Evolutionary conservation across 352 stramenopile genomes (phyloP).

Genomic region (Phytophthora cajani): DNA sequence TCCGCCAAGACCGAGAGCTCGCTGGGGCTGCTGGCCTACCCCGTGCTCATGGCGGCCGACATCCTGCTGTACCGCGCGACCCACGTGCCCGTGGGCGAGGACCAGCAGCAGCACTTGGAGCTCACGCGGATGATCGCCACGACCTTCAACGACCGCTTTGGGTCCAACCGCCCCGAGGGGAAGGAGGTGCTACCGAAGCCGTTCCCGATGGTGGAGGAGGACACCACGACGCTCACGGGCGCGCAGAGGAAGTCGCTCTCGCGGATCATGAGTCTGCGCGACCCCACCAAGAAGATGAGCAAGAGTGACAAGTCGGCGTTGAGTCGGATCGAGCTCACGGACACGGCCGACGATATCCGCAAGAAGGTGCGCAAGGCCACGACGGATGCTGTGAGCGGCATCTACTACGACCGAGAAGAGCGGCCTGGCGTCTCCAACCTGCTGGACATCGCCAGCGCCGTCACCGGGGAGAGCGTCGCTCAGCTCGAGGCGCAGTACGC

Average conservation of each 20-base stretch:
- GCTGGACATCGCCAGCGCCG: conserved; percentile 89
- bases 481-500: conserved; percentile 75
- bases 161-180: conserved; percentile 20
- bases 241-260: conserved; percentile 55
- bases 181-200: conserved; percentile 66
- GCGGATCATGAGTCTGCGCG: conserved; percentile 97
- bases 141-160: conserved; percentile 97
- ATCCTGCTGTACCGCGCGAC: conserved; percentile 98
- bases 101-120: conserved; percentile 98
- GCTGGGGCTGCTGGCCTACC: conserved; percentile 97
- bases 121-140: conserved; percentile 97
- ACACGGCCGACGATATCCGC: conserved; percentile 65
- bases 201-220: conserved; percentile 53
- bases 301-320: conserved; percentile 94
- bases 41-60: conserved; percentile 98
- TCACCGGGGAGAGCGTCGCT: conserved; percentile 79
- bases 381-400: conserved; percentile 85
- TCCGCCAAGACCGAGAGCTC: conserved; percentile 77
- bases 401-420: conserved; percentile 90
- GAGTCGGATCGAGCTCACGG: conserved; percentile 96
- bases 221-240: conserved; percentile 33
- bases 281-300: conserved; percentile 99
- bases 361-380: conserved; percentile 92
- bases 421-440: conserved; percentile 97
- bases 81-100: conserved; percentile 98